Percentiles rank a stretch among this genome's conserved stretches.
phyloP scores from a whole-genome alignment of 495 filamentous ascomycete species.

The Aspergillus baeticus region DNA sequence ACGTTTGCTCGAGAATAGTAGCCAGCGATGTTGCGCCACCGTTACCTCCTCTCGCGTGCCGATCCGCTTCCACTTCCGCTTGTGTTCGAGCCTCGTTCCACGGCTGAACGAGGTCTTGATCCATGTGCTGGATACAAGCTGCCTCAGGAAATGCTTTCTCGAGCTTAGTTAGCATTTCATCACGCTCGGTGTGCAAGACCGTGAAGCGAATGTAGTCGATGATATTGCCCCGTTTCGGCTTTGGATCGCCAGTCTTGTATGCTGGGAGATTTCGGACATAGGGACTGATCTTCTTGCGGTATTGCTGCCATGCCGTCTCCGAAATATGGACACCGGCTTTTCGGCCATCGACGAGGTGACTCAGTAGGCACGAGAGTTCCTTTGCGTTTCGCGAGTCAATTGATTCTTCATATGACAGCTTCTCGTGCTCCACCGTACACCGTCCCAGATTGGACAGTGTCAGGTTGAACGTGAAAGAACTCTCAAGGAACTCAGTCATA shows the following conservation, averaged over 20 bases:
- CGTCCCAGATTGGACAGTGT: constrained; percentile 65
- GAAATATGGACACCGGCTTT: constrained; percentile 73
- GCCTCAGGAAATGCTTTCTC: constrained; percentile 36
- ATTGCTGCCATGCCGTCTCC: constrained; percentile 51
- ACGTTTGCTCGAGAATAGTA: constrained; percentile 22
- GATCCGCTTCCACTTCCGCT: constrained; percentile 26
- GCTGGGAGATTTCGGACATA: constrained; percentile 29
- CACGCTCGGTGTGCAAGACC: constrained; percentile 52
- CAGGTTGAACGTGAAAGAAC: constrained; percentile 65
- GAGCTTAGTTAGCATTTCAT: constrained; percentile 48
- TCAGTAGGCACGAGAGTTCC: constrained; percentile 66
- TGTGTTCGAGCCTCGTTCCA: constrained; percentile 35
- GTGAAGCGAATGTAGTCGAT: constrained; percentile 73
- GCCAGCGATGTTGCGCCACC: constrained; percentile 22
- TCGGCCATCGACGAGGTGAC: constrained; percentile 74
- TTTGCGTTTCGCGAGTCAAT: constrained; percentile 56
- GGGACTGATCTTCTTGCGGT: constrained; percentile 43
- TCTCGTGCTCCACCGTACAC: constrained; percentile 74
- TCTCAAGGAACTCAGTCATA: constrained; percentile 48
- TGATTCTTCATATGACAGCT: constrained; percentile 61
- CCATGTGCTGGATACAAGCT: constrained; percentile 25
- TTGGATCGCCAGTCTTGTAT: constrained; percentile 41
- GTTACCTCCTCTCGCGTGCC: neutral
- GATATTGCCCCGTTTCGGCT: constrained; percentile 47
- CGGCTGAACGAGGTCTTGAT: constrained; percentile 49